Evolutionary conservation across 2,329 filamentous ascomycete species (phyloP).

Genomic region (Colletotrichum spaethianum): DNA sequence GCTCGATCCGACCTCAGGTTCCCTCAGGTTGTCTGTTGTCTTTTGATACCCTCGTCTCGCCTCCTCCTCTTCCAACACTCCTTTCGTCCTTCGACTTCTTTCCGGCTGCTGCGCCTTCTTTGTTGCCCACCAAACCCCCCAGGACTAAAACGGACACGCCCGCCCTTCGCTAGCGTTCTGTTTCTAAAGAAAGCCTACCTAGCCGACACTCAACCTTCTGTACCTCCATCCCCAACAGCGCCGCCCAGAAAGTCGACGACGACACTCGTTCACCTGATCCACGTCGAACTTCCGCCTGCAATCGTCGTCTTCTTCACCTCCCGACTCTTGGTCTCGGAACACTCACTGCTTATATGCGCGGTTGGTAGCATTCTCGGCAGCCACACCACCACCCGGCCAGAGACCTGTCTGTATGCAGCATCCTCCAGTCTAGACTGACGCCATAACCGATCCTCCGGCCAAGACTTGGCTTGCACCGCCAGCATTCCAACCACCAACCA

Average conservation of each 20-base stretch:
- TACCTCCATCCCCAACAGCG: constrained; percentile 4
- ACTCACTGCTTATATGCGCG: constrained; percentile 37
- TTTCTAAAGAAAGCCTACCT: constrained; percentile 29
- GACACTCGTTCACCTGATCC: constrained; percentile 26
- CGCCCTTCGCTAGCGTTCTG: constrained; percentile 31
- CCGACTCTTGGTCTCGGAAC: constrained; percentile 1
- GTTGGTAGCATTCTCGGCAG: constrained; percentile 36
- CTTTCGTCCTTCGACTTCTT: constrained; percentile 31
- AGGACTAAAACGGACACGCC: constrained; percentile 30
- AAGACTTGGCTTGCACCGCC: constrained; percentile 42
- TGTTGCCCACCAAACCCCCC: constrained; percentile 23
- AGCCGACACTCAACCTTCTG: constrained; percentile 13
- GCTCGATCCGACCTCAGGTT: background rate
- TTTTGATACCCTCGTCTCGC: constrained; percentile 12
- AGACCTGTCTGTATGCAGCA: constrained; percentile 29
- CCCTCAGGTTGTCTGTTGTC: background rate
- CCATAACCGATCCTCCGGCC: constrained; percentile 42
- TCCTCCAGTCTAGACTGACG: constrained; percentile 42
- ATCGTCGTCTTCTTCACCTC: background rate
- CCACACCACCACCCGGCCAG: constrained; percentile 31
- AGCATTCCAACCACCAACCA: constrained; percentile 40
- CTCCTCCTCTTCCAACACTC: constrained; percentile 23
- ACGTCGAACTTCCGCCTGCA: background rate
- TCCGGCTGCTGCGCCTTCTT: constrained; percentile 36
- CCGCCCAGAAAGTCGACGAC: constrained; percentile 22